These are phyloP conservation scores for Prillingera fragicola DNA, from an alignment of 1,284 basidiomycete species.

Conservation along the genomic window DNA sequence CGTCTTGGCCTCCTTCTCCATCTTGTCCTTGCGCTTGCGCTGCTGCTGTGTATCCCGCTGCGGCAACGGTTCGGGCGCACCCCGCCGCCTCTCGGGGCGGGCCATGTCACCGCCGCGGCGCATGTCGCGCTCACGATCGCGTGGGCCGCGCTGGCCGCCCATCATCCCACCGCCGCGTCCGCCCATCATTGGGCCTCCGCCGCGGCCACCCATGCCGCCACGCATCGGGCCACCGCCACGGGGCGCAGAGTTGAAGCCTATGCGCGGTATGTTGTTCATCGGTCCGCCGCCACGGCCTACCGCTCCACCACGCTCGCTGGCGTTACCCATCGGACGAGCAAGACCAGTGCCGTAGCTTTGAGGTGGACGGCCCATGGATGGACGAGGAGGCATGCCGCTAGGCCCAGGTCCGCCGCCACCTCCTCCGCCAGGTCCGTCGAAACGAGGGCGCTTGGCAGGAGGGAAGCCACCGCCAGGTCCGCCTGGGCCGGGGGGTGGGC, in stretches of 20 bases:
- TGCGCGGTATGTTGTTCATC: slow-evolving; percentile 9
- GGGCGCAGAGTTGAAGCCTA: slow-evolving; percentile 39
- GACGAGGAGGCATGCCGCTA: slow-evolving; percentile 37
- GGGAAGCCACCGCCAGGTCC: slow-evolving; percentile 33
- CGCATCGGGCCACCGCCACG: slow-evolving; percentile 50
- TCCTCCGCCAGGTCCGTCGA: slow-evolving; percentile 59
- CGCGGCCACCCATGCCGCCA: slow-evolving; percentile 40
- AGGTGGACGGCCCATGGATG: slow-evolving; percentile 16
- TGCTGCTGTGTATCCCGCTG: slow-evolving; percentile 20
- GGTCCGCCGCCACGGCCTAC: slow-evolving; percentile 15
- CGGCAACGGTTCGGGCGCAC: slow-evolving; percentile 3
- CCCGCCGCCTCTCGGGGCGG: background rate
- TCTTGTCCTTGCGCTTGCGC: slow-evolving; percentile 21
- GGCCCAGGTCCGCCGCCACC: slow-evolving; percentile 39
- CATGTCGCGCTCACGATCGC: slow-evolving; percentile 3
- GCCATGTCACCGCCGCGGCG: slow-evolving; percentile 5
- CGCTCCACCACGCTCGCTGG: slow-evolving; percentile 22
- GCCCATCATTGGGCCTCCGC: slow-evolving; percentile 10
- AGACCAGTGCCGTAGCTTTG: slow-evolving; percentile 8
- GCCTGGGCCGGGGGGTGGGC: slow-evolving; percentile 8
- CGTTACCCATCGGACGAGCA: slow-evolving; percentile 29
- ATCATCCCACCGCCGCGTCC: slow-evolving; percentile 12
- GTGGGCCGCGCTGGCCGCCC: slow-evolving; percentile 10
- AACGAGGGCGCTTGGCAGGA: slow-evolving; percentile 66
- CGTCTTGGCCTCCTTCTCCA: slow-evolving; percentile 58